These are phyloP conservation scores for Fusarium sp. DNA, from an alignment of 2,329 filamentous ascomycete species.

Conservation along the genomic window DNA sequence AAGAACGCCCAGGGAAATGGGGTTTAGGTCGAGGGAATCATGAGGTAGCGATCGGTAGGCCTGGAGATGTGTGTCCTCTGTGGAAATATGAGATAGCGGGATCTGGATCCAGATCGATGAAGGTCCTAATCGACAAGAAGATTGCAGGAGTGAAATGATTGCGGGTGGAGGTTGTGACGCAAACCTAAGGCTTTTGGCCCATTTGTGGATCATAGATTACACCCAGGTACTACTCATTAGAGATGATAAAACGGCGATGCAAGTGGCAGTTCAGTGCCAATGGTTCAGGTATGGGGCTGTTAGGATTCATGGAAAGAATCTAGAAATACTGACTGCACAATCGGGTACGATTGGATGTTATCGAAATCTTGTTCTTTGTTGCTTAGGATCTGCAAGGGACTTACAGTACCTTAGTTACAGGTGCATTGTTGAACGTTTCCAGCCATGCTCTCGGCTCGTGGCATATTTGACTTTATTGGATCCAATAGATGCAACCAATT, in stretches of 20 bases:
- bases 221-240: slow-evolving; percentile 1
- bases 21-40: not conserved
- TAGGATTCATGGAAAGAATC: not conserved
- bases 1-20: not conserved
- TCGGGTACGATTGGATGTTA: not conserved
- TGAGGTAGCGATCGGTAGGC: slow-evolving; percentile 6
- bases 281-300: not conserved
- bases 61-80: not conserved
- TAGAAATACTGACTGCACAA: not conserved
- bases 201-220: slow-evolving; percentile 31
- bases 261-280: slow-evolving; percentile 1
- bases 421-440: slow-evolving; percentile 16
- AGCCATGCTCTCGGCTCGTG: not conserved
- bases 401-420: not conserved
- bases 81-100: not conserved
- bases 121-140: slow-evolving; percentile 11
- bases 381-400: slow-evolving; percentile 18
- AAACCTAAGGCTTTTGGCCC: slow-evolving; percentile 26
- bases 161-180: slow-evolving; percentile 41
- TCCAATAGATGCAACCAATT: not conserved
- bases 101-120: slow-evolving; percentile 11
- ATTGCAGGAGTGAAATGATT: slow-evolving; percentile 22
- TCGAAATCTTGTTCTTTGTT: not conserved
- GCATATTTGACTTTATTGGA: not conserved
- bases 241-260: slow-evolving; percentile 5